Percentiles rank a stretch among this genome's conserved stretches.
Evolutionary conservation across 768 basidiomycete genomes (phyloP).

Genomic region (Hortiboletus campestris): DNA sequence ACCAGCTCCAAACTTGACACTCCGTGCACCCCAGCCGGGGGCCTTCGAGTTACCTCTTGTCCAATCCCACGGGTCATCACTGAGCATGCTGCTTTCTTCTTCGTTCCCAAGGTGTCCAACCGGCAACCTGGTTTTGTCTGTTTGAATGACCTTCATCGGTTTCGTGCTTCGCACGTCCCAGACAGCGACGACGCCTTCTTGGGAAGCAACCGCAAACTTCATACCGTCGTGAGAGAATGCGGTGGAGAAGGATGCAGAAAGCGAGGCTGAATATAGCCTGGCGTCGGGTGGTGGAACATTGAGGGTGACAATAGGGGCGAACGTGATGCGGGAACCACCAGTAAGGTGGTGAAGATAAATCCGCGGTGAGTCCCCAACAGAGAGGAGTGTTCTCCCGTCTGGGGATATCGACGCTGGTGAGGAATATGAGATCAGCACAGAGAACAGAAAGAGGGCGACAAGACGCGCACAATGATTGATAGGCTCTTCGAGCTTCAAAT

Average conservation of each 20-base stretch:
- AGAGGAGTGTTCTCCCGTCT: constrained; percentile 81
- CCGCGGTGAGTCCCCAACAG: constrained; percentile 87
- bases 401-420: constrained; percentile 81
- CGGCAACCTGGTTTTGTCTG: constrained; percentile 38
- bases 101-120: constrained; percentile 36
- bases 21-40: constrained; percentile 82
- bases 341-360: constrained; percentile 79
- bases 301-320: constrained; percentile 67
- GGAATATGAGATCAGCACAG: constrained; percentile 9
- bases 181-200: constrained; percentile 76
- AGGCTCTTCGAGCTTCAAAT: constrained; percentile 59
- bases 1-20: constrained; percentile 78
- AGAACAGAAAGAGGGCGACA: background rate
- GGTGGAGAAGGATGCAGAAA: constrained; percentile 75
- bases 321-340: constrained; percentile 59
- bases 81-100: constrained; percentile 50
- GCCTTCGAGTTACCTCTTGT: constrained; percentile 52
- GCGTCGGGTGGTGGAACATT: constrained; percentile 57
- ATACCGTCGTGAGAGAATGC: constrained; percentile 73
- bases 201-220: constrained; percentile 82
- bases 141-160: constrained; percentile 67
- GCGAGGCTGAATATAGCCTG: constrained; percentile 40
- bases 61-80: constrained; percentile 71
- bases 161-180: constrained; percentile 80
- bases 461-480: constrained; percentile 74